Conservation (phyloP, 495 filamentous ascomycete species). For the Hypoxylon fragiforme region DNA sequence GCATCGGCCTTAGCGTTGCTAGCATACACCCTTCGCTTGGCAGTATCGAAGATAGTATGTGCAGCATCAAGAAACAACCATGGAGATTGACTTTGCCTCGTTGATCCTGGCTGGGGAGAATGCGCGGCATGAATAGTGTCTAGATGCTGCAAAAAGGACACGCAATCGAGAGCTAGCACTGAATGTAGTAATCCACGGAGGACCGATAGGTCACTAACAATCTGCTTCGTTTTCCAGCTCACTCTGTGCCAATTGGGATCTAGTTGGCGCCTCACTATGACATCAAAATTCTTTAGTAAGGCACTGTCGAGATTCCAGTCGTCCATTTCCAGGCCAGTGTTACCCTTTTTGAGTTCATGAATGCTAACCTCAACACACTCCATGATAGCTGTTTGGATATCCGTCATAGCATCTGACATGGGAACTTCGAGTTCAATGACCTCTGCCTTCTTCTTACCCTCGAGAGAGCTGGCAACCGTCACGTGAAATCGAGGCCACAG, state of each 20-base stretch:
- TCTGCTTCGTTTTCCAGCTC: constrained; percentile 91
- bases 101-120: constrained; percentile 84
- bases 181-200: constrained; percentile 85
- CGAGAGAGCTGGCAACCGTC: constrained; percentile 81
- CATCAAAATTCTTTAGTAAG: constrained; percentile 88
- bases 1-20: constrained; percentile 45
- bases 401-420: constrained; percentile 91
- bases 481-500: constrained; percentile 97
- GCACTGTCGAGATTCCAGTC: constrained; percentile 98
- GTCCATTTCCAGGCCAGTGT: constrained; percentile 89
- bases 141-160: constrained; percentile 88
- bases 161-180: constrained; percentile 84
- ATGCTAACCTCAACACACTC: constrained; percentile 97
- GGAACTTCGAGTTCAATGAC: constrained; percentile 96
- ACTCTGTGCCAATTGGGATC: constrained; percentile 98
- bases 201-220: constrained; percentile 84
- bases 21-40: constrained; percentile 86
- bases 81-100: constrained; percentile 84
- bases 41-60: constrained; percentile 89
- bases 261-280: constrained; percentile 83
- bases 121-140: constrained; percentile 93
- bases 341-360: constrained; percentile 84
- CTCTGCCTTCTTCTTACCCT: constrained; percentile 92
- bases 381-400: constrained; percentile 91
- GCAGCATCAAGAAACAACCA: constrained; percentile 97